Percentiles rank a stretch among this genome's conserved stretches.
phyloP scores from a whole-genome alignment of 202 grass and related monocot genomes.

The Zoysia matrella region DNA sequence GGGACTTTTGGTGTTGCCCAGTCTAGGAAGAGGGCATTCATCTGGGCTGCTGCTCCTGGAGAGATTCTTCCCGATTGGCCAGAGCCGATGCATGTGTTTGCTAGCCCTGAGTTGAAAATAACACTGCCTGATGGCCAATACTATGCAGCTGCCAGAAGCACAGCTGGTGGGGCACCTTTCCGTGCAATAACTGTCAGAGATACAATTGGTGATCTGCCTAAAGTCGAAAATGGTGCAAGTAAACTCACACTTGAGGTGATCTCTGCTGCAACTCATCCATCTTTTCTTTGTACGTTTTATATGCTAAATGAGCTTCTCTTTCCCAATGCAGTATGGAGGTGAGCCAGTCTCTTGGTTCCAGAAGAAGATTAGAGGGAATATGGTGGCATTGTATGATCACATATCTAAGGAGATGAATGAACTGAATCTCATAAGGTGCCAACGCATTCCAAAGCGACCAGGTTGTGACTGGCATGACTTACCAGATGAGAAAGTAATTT shows the following conservation, averaged over 20 bases:
- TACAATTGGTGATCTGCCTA: slow-evolving; percentile 90
- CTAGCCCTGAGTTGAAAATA: slow-evolving; percentile 86
- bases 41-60: slow-evolving; percentile 92
- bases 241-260: slow-evolving; percentile 77
- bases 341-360: slow-evolving; percentile 91
- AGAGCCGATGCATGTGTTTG: slow-evolving; percentile 97
- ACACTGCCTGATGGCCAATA: slow-evolving; percentile 73
- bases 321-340: slow-evolving; percentile 71
- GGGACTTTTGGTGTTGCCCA: slow-evolving; percentile 93
- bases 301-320: slow-evolving; percentile 19
- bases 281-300: slow-evolving; percentile 19
- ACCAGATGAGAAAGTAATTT: slow-evolving; percentile 86
- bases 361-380: slow-evolving; percentile 87
- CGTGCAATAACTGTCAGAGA: slow-evolving; percentile 91
- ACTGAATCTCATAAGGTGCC: slow-evolving; percentile 94
- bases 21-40: slow-evolving; percentile 97
- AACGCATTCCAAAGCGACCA: slow-evolving; percentile 88
- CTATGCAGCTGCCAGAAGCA: slow-evolving; percentile 81
- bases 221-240: slow-evolving; percentile 76
- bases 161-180: slow-evolving; percentile 87
- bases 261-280: slow-evolving; percentile 12
- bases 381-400: slow-evolving; percentile 73
- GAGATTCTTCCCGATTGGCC: slow-evolving; percentile 96
- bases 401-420: slow-evolving; percentile 99
- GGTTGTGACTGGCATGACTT: slow-evolving; percentile 96